phyloP scores from a whole-genome alignment of 208 protist genomes.

The Crithidia brevicula region DNA sequence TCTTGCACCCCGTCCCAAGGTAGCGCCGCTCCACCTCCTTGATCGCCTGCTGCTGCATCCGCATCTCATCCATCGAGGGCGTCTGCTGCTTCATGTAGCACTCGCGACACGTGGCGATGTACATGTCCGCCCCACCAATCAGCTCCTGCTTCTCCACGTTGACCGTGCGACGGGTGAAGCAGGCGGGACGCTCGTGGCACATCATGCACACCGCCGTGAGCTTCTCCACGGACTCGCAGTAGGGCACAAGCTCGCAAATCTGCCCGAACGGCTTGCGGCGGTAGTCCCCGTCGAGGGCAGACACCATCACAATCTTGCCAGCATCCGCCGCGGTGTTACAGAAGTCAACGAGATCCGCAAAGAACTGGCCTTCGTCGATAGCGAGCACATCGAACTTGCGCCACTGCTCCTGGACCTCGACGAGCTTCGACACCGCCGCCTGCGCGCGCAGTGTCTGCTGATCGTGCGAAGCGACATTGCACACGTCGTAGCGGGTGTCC shows the following conservation, averaged over 20 bases:
- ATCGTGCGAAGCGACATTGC: slow-evolving; percentile 88
- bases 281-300: slow-evolving; percentile 95
- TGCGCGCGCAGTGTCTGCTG: slow-evolving; percentile 62
- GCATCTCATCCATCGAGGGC: slow-evolving; percentile 37
- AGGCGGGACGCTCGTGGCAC: slow-evolving; percentile 78
- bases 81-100: slow-evolving; percentile 63
- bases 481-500: slow-evolving; percentile 87
- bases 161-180: slow-evolving; percentile 89
- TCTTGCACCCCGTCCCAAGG: slow-evolving; percentile 14
- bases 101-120: slow-evolving; percentile 91
- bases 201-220: slow-evolving; percentile 93
- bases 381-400: slow-evolving; percentile 90
- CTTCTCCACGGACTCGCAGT: slow-evolving; percentile 91
- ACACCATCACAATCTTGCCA: slow-evolving; percentile 95
- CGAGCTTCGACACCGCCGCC: slow-evolving; percentile 57
- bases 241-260: slow-evolving; percentile 88
- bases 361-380: slow-evolving; percentile 95
- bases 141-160: slow-evolving; percentile 71
- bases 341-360: slow-evolving; percentile 93
- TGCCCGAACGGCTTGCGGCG: slow-evolving; percentile 87
- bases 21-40: slow-evolving; percentile 40
- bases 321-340: slow-evolving; percentile 77
- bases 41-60: slow-evolving; percentile 28
- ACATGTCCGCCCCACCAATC: slow-evolving; percentile 95
- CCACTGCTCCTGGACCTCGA: slow-evolving; percentile 64